Conservation (phyloP, 306 rosid genomes). For the Dryas alaskensis region DNA sequence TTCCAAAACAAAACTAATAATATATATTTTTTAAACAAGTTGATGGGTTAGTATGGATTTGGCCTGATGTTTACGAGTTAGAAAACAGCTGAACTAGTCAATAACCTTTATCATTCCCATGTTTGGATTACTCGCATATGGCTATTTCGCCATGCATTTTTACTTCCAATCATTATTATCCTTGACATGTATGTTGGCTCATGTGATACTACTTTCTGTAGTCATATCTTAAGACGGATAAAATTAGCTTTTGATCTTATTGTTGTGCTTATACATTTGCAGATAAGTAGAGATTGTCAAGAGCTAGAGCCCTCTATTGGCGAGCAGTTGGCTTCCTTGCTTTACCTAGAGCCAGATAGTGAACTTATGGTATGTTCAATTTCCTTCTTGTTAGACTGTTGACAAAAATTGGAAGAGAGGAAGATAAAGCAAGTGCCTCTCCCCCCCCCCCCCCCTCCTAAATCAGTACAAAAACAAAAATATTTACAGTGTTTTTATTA, state of each 20-base stretch:
- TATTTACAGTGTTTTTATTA: background rate
- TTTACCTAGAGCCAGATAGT: constrained; percentile 95
- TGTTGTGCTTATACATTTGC: constrained; percentile 35
- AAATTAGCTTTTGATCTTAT: constrained; percentile 7
- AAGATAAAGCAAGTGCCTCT: background rate
- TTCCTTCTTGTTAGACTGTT: no score
- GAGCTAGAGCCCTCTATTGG: constrained; percentile 91
- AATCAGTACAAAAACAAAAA: background rate
- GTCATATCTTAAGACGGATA: background rate
- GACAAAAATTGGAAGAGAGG: no score
- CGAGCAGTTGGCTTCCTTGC: constrained; percentile 96
- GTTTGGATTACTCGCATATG: background rate
- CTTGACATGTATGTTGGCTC: background rate
- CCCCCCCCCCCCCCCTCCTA: background rate
- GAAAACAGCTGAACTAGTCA: no score
- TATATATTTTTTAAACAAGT: no score
- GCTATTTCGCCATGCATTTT: background rate
- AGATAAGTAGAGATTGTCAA: constrained; percentile 99
- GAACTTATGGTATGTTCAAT: constrained; percentile 85
- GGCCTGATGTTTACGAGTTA: no score
- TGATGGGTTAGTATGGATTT: no score
- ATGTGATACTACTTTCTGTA: background rate
- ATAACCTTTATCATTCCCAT: background rate
- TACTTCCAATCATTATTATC: background rate
- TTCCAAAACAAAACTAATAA: no score